Conservation (phyloP, 2,329 filamentous ascomycete species). For the Nakataea oryzae region DNA sequence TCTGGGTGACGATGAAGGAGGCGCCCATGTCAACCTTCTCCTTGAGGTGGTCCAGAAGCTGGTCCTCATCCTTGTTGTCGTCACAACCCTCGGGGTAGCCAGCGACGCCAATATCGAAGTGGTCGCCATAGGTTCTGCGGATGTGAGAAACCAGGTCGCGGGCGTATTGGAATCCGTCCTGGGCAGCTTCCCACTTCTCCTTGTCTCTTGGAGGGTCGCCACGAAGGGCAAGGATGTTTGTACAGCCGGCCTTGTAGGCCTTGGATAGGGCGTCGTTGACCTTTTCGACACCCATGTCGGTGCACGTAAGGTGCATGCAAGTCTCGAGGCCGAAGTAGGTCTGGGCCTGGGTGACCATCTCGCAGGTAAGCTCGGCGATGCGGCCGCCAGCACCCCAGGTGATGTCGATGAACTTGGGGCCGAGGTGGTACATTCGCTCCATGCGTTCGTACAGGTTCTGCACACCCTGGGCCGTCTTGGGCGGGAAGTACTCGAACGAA, state of each 20-base stretch:
- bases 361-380: conserved; percentile 83
- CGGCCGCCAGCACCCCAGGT: conserved; percentile 96
- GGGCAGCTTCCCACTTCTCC: conserved; percentile 83
- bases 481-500: conserved; percentile 99
- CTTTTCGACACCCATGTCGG: conserved; percentile 90
- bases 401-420: conserved; percentile 93
- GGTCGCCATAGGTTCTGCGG: conserved; percentile 65
- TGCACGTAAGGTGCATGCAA: conserved; percentile 98
- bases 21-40: conserved; percentile 94
- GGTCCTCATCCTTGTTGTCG: conserved; percentile 79
- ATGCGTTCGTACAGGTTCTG: conserved; percentile 99
- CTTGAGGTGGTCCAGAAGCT: conserved; percentile 84
- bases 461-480: conserved; percentile 93
- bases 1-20: conserved; percentile 93
- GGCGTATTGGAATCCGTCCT: conserved; percentile 84
- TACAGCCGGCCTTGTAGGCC: conserved; percentile 91
- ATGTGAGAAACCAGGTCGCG: conserved; percentile 77
- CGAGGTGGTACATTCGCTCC: conserved; percentile 95
- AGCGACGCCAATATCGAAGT: conserved; percentile 96
- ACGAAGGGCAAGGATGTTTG: conserved; percentile 88
- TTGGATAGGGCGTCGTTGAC: conserved; percentile 80
- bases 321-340: conserved; percentile 93
- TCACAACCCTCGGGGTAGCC: conserved; percentile 95
- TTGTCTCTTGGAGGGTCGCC: conserved; percentile 90
- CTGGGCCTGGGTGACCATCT: conserved; percentile 96